Conservation (phyloP, 108 stramenopile genomes). For the Cyclotella baltica region DNA sequence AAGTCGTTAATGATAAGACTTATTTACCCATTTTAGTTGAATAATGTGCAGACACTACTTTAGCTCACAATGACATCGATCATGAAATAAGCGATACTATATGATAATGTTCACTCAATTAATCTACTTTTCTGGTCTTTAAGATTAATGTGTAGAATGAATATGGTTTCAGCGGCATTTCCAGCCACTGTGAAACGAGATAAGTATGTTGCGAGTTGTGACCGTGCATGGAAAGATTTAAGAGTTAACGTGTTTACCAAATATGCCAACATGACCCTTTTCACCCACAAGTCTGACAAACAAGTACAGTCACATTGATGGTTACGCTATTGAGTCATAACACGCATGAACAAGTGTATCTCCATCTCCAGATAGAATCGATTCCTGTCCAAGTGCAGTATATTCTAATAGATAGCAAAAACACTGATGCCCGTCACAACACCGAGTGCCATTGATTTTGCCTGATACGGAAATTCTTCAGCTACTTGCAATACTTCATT, state of each 20-base stretch:
- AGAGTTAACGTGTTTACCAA: constrained; percentile 37
- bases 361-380: constrained; percentile 18
- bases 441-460: constrained; percentile 82
- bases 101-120: too few species aligned
- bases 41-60: too few species aligned
- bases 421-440: constrained; percentile 57
- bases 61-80: too few species aligned
- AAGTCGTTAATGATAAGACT: too few species aligned
- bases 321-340: constrained; percentile 73
- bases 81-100: too few species aligned
- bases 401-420: constrained; percentile 61
- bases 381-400: constrained; percentile 17
- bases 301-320: constrained; percentile 78
- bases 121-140: too few species aligned
- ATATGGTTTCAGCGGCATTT: too few species aligned
- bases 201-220: too few species aligned
- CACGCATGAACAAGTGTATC: constrained; percentile 82
- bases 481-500: constrained; percentile 91
- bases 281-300: constrained; percentile 71
- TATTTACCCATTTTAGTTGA: too few species aligned
- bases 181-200: too few species aligned
- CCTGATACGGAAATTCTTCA: constrained; percentile 82
- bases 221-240: too few species aligned
- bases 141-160: too few species aligned
- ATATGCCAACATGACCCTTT: constrained; percentile 74